phyloP scores from a whole-genome alignment of 768 basidiomycete genomes.

The Suillus subaureus region DNA sequence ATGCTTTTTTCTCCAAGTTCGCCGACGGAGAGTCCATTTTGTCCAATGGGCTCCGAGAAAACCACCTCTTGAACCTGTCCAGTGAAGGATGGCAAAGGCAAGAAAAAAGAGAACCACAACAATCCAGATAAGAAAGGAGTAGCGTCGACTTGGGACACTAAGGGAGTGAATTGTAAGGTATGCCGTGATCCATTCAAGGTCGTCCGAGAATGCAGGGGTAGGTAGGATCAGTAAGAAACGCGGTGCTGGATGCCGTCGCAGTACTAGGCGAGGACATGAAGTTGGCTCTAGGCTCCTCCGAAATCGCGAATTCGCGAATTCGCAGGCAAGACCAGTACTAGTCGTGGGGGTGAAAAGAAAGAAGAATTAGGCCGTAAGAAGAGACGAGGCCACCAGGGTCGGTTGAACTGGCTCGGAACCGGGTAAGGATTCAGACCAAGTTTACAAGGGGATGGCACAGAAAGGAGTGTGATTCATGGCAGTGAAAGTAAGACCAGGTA shows the following conservation, averaged over 20 bases:
- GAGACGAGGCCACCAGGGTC: background rate
- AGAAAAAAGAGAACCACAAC: conserved; percentile 45
- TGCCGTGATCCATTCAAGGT: conserved; percentile 54
- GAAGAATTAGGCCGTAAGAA: background rate
- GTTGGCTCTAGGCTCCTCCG: background rate
- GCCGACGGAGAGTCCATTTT: conserved; percentile 58
- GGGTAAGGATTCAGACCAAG: background rate
- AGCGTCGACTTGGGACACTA: conserved; percentile 52
- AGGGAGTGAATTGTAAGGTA: conserved; percentile 61
- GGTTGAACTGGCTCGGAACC: background rate
- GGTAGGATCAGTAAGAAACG: conserved; percentile 39
- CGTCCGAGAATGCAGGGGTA: conserved; percentile 45
- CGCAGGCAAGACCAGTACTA: background rate
- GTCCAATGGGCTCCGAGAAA: conserved; percentile 54
- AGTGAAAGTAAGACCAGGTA: background rate
- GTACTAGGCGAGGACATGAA: conserved; percentile 8
- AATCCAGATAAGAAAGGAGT: conserved; percentile 65
- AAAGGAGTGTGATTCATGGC: background rate
- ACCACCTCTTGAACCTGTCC: conserved; percentile 43
- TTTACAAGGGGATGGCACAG: background rate
- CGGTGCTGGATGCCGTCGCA: conserved; percentile 10
- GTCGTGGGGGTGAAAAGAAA: background rate
- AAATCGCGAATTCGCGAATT: background rate
- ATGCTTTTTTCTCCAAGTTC: conserved; percentile 58
- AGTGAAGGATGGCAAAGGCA: conserved; percentile 43